phyloP scores from a whole-genome alignment of 148 eudicot genomes.

The Fagopyrum homotropicum region DNA sequence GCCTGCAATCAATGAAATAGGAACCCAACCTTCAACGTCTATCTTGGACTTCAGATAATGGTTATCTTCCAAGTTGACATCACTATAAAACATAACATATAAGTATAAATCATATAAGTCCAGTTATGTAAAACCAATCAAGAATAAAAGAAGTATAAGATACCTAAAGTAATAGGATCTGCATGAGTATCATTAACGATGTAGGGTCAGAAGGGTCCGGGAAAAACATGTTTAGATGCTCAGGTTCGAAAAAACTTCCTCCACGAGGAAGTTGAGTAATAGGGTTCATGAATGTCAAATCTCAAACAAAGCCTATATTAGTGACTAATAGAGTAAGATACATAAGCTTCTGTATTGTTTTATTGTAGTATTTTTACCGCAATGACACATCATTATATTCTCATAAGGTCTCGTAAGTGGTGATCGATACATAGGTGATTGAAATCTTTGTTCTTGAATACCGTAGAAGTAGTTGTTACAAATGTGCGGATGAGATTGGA shows the following conservation, averaged over 20 bases:
- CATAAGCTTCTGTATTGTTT: too few relatives aligned
- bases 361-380: conserved; percentile 30
- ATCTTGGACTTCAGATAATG: conserved; percentile 42
- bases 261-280: too few relatives aligned
- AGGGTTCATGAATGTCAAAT: too few relatives aligned
- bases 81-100: conserved; percentile 20
- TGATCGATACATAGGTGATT: conserved; percentile 22
- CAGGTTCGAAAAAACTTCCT: not conserved
- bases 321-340: too few relatives aligned
- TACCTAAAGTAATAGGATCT: conserved; percentile 70
- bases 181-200: conserved; percentile 24
- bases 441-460: too few relatives aligned
- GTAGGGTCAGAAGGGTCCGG: conserved; percentile 22
- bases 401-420: conserved; percentile 27
- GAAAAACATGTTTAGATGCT: conserved; percentile 24
- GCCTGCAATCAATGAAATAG: conserved; percentile 37
- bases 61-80: conserved; percentile 51
- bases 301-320: too few relatives aligned
- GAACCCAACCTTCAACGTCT: conserved; percentile 75
- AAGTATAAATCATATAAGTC: too few relatives aligned
- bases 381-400: conserved; percentile 22
- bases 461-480: too few relatives aligned
- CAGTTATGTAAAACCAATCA: not conserved
- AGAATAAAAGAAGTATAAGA: not conserved
- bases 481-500: conserved; percentile 18